These are phyloP conservation scores for Mimosa pudica DNA, from an alignment of 306 rosid species.

Conservation along the genomic window DNA sequence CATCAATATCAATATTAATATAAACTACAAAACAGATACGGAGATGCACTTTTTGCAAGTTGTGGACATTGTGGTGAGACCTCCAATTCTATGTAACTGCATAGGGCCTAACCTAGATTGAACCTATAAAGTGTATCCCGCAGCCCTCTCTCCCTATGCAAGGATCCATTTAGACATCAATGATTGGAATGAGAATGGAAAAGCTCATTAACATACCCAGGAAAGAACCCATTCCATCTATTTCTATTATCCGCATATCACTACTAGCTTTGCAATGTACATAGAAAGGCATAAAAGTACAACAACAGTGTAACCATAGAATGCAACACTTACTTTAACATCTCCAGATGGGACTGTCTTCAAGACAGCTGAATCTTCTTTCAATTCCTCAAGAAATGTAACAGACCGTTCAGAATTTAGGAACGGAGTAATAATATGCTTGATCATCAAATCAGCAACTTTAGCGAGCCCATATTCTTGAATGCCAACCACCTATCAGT, in stretches of 20 bases:
- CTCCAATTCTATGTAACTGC: not conserved
- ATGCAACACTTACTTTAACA: constrained; percentile 51
- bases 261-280: not conserved
- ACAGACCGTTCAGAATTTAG: constrained; percentile 51
- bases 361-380: constrained; percentile 53
- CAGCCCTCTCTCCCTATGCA: not conserved
- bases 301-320: constrained; percentile 10
- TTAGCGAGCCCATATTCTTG: constrained; percentile 88
- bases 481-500: constrained; percentile 69
- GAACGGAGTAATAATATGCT: constrained; percentile 61
- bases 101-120: not conserved
- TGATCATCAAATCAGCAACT: constrained; percentile 86
- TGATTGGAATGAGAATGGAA: constrained; percentile 10
- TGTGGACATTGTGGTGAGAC: not conserved
- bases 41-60: not conserved
- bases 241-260: not conserved
- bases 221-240: not conserved
- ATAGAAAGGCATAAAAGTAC: not conserved
- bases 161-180: not conserved
- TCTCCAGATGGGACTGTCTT: constrained; percentile 58
- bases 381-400: constrained; percentile 62
- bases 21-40: not conserved
- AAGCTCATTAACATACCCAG: constrained; percentile 18
- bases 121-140: not conserved
- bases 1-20: not conserved